phyloP scores from a whole-genome alignment of 2,329 filamentous ascomycete genomes.

The Pseudocercospora vitis region DNA sequence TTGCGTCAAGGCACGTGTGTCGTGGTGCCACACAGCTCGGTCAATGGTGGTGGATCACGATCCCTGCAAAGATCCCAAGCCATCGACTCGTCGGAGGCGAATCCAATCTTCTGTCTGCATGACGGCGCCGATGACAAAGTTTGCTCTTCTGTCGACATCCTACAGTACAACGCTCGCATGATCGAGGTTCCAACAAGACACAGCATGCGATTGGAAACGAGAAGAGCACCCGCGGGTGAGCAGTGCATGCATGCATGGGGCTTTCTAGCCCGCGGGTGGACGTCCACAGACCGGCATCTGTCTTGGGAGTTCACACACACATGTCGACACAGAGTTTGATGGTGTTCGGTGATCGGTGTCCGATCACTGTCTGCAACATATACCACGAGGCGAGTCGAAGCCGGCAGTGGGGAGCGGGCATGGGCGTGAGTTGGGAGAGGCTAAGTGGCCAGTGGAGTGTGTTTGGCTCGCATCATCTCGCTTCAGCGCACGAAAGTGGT shows the following conservation, averaged over 20 bases:
- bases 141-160: background rate
- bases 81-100: background rate
- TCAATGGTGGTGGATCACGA: background rate
- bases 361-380: background rate
- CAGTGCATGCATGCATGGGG: background rate
- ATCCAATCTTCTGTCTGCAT: conserved; percentile 1
- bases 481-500: background rate
- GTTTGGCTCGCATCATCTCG: background rate
- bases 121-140: conserved; percentile 3
- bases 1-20: background rate
- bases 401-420: background rate
- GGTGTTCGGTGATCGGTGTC: background rate
- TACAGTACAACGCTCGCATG: background rate
- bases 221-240: background rate
- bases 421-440: no score
- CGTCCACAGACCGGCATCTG: background rate
- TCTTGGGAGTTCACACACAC: background rate
- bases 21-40: conserved; percentile 2
- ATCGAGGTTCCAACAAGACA: background rate
- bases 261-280: background rate
- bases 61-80: background rate
- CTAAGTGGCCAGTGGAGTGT: no score
- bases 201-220: background rate
- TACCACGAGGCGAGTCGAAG: background rate
- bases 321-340: background rate